Conservation (phyloP, 192 early-diverging fungal species). For the Gigaspora rosea region DNA sequence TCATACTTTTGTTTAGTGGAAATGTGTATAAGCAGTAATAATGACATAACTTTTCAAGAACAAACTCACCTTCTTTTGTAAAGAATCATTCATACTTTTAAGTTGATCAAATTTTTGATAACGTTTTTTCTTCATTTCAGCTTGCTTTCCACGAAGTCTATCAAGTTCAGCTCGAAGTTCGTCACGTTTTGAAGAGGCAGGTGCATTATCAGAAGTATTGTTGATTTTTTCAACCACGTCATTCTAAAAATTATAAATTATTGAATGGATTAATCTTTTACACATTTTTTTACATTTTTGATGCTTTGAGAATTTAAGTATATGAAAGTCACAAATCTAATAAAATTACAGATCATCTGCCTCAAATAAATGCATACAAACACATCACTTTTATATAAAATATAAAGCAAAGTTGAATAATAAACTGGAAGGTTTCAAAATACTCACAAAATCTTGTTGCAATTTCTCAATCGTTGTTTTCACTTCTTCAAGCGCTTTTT, state of each 20-base stretch:
- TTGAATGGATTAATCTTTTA: background rate
- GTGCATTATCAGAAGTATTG: conserved; percentile 56
- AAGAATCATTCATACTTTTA: conserved; percentile 67
- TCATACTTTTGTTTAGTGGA: background rate
- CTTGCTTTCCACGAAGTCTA: conserved; percentile 72
- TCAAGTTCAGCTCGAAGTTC: conserved; percentile 63
- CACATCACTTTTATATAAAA: background rate
- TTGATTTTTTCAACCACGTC: conserved; percentile 56
- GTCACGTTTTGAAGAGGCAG: conserved; percentile 56
- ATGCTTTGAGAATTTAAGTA: background rate
- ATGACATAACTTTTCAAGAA: background rate
- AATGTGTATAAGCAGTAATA: background rate
- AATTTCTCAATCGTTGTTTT: conserved; percentile 59
- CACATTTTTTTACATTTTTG: background rate
- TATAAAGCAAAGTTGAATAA: background rate
- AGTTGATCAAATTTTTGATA: conserved; percentile 73
- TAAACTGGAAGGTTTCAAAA: background rate
- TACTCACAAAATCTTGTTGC: conserved; percentile 54
- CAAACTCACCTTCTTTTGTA: conserved; percentile 75
- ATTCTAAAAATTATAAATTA: conserved; percentile 45
- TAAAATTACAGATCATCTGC: too few relatives aligned
- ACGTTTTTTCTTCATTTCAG: conserved; percentile 66
- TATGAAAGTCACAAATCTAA: background rate
- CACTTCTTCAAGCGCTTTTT: conserved; percentile 51
- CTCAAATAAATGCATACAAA: background rate